Conservation (phyloP, 2,329 filamentous ascomycete species). For the Pseudohalonectria lignicola region DNA sequence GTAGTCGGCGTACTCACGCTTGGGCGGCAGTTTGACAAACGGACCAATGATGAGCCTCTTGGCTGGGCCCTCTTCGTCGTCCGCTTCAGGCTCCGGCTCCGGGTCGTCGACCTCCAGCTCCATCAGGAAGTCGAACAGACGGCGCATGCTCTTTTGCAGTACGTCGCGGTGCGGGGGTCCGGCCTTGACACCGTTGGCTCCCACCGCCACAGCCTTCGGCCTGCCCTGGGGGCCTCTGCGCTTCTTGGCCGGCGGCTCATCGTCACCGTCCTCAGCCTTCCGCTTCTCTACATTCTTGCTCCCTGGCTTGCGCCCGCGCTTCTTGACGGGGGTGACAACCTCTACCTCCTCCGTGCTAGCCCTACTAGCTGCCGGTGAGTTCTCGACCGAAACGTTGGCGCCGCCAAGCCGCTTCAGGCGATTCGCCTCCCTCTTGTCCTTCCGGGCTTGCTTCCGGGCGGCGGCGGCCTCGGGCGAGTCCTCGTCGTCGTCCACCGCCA, state of each 20-base stretch:
- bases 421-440: constrained; percentile 69
- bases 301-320: constrained; percentile 72
- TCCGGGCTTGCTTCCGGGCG: constrained; percentile 75
- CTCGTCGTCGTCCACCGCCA: constrained; percentile 94
- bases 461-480: constrained; percentile 90
- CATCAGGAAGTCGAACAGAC: constrained; percentile 71
- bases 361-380: constrained; percentile 67
- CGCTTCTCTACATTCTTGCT: constrained; percentile 65
- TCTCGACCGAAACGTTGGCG: constrained; percentile 33
- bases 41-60: constrained; percentile 84
- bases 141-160: constrained; percentile 71
- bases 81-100: constrained; percentile 35
- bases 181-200: constrained; percentile 18
- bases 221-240: constrained; percentile 61
- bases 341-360: constrained; percentile 76
- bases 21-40: constrained; percentile 84
- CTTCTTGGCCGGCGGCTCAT: constrained; percentile 69
- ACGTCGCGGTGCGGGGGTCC: constrained; percentile 46
- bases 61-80: constrained; percentile 38
- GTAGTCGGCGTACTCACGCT: constrained; percentile 86
- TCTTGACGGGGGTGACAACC: constrained; percentile 52
- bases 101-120: constrained; percentile 70
- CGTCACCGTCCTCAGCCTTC: constrained; percentile 71
- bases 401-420: constrained; percentile 48
- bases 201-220: constrained; percentile 43